Conservation (phyloP, 805 yeast genomes). For the Cephaloascus fragrans region DNA sequence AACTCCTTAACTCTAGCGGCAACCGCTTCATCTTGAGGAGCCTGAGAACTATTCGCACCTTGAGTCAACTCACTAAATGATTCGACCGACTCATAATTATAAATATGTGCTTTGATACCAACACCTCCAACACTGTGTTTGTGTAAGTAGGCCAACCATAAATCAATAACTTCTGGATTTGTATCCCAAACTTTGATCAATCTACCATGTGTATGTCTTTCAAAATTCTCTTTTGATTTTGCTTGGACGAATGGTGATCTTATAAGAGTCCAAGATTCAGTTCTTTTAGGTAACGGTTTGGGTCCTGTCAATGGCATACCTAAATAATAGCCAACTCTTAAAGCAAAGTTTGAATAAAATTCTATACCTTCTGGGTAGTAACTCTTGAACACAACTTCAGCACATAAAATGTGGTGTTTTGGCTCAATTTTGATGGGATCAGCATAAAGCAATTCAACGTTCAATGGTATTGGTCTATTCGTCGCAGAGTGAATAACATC, state of each 20-base stretch:
- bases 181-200: conserved; percentile 73
- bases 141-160: conserved; percentile 68
- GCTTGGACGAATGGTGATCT: conserved; percentile 92
- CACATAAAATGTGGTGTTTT: conserved; percentile 67
- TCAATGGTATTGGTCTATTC: conserved; percentile 66
- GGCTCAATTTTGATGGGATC: conserved; percentile 66
- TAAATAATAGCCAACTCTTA: conserved; percentile 83
- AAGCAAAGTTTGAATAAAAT: conserved; percentile 74
- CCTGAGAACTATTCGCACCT: conserved; percentile 11
- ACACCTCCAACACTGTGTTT: conserved; percentile 77
- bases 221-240: conserved; percentile 88
- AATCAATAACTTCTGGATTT: conserved; percentile 73
- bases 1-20: conserved; percentile 63
- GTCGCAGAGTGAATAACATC: conserved; percentile 11
- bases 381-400: conserved; percentile 66
- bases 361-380: conserved; percentile 63
- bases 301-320: conserved; percentile 83
- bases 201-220: conserved; percentile 76
- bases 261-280: conserved; percentile 89
- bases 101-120: conserved; percentile 68
- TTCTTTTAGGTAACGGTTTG: conserved; percentile 54
- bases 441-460: conserved; percentile 71
- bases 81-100: conserved; percentile 39
- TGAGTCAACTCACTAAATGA: conserved; percentile 27
- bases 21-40: conserved; percentile 29